Conservation (phyloP, 2,329 filamentous ascomycete genomes). For the Trichoderma citrinoviride region DNA sequence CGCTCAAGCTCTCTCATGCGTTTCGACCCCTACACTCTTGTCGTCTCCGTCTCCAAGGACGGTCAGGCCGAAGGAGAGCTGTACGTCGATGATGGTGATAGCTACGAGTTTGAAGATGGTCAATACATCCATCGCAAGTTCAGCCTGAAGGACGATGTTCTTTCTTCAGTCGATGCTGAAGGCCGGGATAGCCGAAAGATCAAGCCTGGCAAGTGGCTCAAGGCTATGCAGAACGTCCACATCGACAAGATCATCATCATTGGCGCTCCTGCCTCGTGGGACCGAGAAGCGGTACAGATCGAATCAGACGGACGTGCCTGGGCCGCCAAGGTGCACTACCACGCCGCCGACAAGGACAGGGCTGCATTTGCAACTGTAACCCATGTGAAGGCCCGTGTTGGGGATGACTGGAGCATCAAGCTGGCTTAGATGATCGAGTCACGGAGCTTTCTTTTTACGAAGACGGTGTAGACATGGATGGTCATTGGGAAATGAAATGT, state of each 20-base stretch:
- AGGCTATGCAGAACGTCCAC: slow-evolving; percentile 71
- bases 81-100: slow-evolving; percentile 92
- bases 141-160: slow-evolving; percentile 55
- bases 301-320: slow-evolving; percentile 53
- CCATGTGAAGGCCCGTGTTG: slow-evolving; percentile 51
- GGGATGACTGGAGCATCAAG: slow-evolving; percentile 52
- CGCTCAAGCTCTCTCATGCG: slow-evolving; percentile 86
- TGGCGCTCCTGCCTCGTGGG: slow-evolving; percentile 72
- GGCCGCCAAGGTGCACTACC: slow-evolving; percentile 60
- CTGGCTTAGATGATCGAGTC: slow-evolving; percentile 23
- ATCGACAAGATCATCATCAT: slow-evolving; percentile 85
- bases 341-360: slow-evolving; percentile 44
- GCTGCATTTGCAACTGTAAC: slow-evolving; percentile 54
- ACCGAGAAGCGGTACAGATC: slow-evolving; percentile 58
- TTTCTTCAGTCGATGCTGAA: slow-evolving; percentile 70
- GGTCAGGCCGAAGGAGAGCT: slow-evolving; percentile 70
- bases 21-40: slow-evolving; percentile 91
- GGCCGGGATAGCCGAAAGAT: slow-evolving; percentile 51
- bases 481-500: not conserved
- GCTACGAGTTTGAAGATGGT: slow-evolving; percentile 80
- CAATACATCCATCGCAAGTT: slow-evolving; percentile 88
- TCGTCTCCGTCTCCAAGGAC: slow-evolving; percentile 64
- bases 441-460: not conserved
- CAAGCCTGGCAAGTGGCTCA: slow-evolving; percentile 67
- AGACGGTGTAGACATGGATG: not conserved